phyloP scores from a whole-genome alignment of 164 flowering plant species.

The Nymphaea thermarum region DNA sequence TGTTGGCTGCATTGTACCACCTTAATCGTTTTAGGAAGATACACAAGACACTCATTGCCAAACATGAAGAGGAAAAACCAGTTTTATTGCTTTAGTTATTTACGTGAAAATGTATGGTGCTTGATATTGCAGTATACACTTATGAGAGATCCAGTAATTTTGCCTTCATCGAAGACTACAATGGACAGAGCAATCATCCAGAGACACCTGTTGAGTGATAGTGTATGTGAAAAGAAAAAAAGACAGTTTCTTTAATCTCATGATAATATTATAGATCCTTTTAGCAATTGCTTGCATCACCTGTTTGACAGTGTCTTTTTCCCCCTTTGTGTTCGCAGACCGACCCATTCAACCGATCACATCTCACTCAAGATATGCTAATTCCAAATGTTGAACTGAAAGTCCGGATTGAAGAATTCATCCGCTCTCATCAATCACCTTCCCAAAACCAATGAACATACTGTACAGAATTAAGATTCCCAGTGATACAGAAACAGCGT shows the following conservation, averaged over 20 bases:
- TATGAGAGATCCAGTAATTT: slow-evolving; percentile 94
- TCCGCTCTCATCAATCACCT: slow-evolving; percentile 25
- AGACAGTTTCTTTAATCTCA: neutral
- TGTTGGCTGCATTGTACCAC: too few relatives aligned
- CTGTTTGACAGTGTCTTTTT: too few relatives aligned
- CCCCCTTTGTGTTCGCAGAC: slow-evolving; percentile 31
- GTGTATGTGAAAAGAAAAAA: slow-evolving; percentile 20
- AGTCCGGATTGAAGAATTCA: slow-evolving; percentile 68
- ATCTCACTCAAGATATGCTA: slow-evolving; percentile 85
- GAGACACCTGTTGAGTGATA: slow-evolving; percentile 93
- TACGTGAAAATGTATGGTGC: too few relatives aligned
- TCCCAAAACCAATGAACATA: neutral
- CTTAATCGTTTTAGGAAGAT: too few relatives aligned
- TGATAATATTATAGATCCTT: neutral
- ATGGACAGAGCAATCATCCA: slow-evolving; percentile 88
- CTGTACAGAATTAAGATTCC: neutral
- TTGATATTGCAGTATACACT: slow-evolving; percentile 65
- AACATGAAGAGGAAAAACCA: too few relatives aligned
- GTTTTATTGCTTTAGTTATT: too few relatives aligned
- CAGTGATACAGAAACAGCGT: too few relatives aligned
- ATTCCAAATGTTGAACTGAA: slow-evolving; percentile 69
- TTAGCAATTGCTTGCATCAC: neutral
- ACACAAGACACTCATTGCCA: too few relatives aligned
- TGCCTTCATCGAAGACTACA: slow-evolving; percentile 86
- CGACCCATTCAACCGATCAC: slow-evolving; percentile 95